phyloP scores from a whole-genome alignment of 2,329 filamentous ascomycete species.

The Aspergillus pseudonomiae region DNA sequence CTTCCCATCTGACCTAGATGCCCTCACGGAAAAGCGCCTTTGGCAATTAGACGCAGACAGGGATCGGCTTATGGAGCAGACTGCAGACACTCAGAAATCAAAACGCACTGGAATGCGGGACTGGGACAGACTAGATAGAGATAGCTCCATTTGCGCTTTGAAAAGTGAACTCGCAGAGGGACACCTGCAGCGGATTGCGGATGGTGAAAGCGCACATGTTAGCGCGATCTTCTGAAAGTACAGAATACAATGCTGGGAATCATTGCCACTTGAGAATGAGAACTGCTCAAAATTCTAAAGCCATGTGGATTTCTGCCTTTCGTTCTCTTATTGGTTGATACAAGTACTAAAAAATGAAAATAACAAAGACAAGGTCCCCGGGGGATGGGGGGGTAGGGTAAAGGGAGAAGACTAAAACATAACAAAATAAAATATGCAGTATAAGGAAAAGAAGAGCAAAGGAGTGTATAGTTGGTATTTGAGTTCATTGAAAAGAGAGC shows the following conservation, averaged over 20 bases:
- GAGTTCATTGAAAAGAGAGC: not conserved
- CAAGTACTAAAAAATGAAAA: not conserved
- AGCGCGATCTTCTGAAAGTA: constrained; percentile 42
- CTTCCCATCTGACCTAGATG: constrained; percentile 42
- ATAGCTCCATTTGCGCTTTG: constrained; percentile 49
- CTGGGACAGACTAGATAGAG: constrained; percentile 52
- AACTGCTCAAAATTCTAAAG: not conserved
- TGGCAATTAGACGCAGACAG: constrained; percentile 48
- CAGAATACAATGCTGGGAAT: constrained; percentile 1
- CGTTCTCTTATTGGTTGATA: not conserved
- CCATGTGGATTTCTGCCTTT: not conserved
- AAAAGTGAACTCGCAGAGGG: constrained; percentile 54
- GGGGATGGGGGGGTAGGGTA: too few species aligned
- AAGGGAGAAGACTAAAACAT: not conserved
- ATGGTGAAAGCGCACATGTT: constrained; percentile 46
- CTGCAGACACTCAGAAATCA: constrained; percentile 46
- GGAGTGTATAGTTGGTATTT: not conserved
- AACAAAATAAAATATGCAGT: not conserved
- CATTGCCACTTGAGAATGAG: not conserved
- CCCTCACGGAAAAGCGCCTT: constrained; percentile 47
- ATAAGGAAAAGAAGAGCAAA: not conserved
- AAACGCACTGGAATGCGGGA: constrained; percentile 49
- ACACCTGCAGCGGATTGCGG: constrained; percentile 50
- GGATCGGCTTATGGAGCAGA: constrained; percentile 48
- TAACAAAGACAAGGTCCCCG: not conserved